Evolutionary conservation across 371 early-diverging fungal genomes (phyloP), one percentile per base, ranked within the genome.

Genomic region (Fennellomyces sp.): DNA sequence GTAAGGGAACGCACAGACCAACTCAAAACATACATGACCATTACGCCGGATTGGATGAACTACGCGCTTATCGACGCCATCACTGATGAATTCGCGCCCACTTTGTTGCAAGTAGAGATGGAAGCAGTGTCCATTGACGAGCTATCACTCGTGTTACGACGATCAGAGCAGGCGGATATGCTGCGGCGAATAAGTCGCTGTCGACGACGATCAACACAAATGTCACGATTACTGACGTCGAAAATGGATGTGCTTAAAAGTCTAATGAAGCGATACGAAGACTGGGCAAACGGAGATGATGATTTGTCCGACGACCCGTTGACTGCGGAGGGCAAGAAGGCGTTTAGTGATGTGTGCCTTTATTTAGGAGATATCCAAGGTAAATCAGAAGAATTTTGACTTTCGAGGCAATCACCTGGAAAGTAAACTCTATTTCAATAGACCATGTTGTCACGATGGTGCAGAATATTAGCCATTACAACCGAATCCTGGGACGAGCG

Each of bases 301-400:
- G 45, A 45, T 21, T 29, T 47, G 23, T 36, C 35, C 11, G 55
- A 61, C 5, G 48, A 54, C 29, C 49, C 23, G 11, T 28, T 55
- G 31, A 53, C 61, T 13, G 48, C 28, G 2, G 55, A 56, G 31
- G 49, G 26, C 10, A 56, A 47, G 8, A 74, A 70, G 23, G 56
- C 70, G 10, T 66, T 72, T 17, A 78, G 65, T 21, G 87, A 87
- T 56, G 85, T 86, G 5, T 67, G 78, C 5, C 64, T 88, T 11
- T 97, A 97, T 64, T 73, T 97, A 36, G 93, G 93, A 15, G 98
- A 97, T 74, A 94, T 97, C 65, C 92, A 94, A 73, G 84, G 84
- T 83, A 80, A 36, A 25, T 39, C 12, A 5, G 26, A 45, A 49
- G 5, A 15, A 36, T 23, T 23, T 17, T 12, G 2, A 23, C 41